Conservation (phyloP, 495 filamentous ascomycete genomes). For the Parmelia sp. region DNA sequence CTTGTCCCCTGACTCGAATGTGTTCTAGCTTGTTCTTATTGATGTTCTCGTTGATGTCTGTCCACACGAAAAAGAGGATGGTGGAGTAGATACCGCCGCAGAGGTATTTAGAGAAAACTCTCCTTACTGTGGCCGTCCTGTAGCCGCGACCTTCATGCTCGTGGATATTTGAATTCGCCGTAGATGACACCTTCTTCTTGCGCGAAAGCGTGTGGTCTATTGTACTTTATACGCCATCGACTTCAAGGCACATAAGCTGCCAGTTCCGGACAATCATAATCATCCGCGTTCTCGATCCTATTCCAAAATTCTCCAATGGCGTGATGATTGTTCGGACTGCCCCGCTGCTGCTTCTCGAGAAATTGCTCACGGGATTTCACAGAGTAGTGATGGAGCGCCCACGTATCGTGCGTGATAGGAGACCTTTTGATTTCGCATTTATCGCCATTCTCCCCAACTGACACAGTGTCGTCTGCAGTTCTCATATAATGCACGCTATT, state of each 20-base stretch:
- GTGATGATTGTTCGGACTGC: conserved; percentile 5
- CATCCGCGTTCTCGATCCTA: conserved; percentile 2
- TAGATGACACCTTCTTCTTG: background rate
- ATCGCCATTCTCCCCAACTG: conserved; percentile 1
- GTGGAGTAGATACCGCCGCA: background rate
- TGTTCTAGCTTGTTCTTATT: background rate
- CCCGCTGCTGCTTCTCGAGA: conserved; percentile 12
- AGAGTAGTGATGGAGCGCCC: conserved; percentile 18
- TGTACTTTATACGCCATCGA: background rate
- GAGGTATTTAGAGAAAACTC: background rate
- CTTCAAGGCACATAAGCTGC: conserved; percentile 3
- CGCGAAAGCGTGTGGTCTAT: background rate
- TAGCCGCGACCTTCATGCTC: background rate
- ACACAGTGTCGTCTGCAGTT: background rate
- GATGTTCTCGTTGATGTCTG: background rate
- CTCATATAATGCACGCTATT: conserved; percentile 7
- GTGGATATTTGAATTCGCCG: background rate
- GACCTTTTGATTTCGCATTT: background rate
- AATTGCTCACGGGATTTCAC: conserved; percentile 11
- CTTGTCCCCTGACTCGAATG: background rate
- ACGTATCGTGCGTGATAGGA: conserved; percentile 5
- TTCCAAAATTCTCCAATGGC: conserved; percentile 7
- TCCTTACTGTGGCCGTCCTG: background rate
- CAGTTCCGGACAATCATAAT: conserved; percentile 9
- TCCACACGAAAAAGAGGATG: background rate